Percentiles rank a stretch among this genome's conserved stretches.
phyloP scores from a whole-genome alignment of 345 rosid genomes.

The Luvunga scandens region DNA sequence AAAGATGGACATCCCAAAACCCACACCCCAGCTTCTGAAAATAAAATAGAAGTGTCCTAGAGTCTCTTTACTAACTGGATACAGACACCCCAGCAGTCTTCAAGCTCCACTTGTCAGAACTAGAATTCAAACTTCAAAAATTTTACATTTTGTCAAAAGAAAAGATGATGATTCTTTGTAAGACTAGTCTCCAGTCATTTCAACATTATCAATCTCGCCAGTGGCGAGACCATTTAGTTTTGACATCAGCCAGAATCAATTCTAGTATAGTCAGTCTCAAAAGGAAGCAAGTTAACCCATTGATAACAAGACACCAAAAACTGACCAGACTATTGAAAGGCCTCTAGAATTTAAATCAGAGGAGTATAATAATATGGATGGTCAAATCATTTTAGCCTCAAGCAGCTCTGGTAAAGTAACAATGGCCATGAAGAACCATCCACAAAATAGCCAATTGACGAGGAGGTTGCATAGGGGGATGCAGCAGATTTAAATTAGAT shows the following conservation, averaged over 20 bases:
- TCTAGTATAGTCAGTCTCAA: neutral
- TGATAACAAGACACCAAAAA: neutral
- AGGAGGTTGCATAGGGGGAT: neutral
- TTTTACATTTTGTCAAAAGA: neutral
- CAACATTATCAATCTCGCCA: neutral
- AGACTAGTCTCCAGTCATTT: neutral
- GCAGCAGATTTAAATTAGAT: neutral
- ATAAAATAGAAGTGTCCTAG: too few relatives aligned
- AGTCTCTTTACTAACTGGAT: too few relatives aligned
- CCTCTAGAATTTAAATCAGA: neutral
- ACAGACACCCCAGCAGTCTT: too few relatives aligned
- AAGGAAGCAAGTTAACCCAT: neutral
- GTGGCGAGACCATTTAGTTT: neutral
- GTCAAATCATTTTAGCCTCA: neutral
- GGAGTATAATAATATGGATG: neutral
- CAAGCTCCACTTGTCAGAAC: neutral
- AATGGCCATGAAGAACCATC: neutral
- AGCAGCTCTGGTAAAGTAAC: neutral
- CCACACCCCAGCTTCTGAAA: too few relatives aligned
- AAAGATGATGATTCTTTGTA: neutral
- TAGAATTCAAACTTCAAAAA: neutral
- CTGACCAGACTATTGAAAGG: neutral
- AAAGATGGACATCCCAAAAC: neutral
- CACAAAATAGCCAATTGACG: neutral
- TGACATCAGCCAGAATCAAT: neutral